Conservation (phyloP, 495 filamentous ascomycete genomes). For the Neurospora tetraspora region DNA sequence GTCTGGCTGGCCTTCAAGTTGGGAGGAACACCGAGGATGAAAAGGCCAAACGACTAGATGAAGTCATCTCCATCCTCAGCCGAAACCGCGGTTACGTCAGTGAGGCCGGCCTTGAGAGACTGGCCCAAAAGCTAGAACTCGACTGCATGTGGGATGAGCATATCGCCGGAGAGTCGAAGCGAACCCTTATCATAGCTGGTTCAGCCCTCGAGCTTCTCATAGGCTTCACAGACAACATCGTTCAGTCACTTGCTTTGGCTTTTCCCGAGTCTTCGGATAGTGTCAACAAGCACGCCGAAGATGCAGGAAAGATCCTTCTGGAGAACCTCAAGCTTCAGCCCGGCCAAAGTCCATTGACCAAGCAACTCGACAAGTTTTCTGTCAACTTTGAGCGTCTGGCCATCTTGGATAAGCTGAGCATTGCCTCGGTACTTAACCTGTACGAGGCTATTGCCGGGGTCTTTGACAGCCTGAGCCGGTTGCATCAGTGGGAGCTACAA, state of each 20-base stretch:
- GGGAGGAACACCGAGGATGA: constrained; percentile 48
- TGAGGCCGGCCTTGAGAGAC: constrained; percentile 68
- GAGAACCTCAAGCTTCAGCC: constrained; percentile 38
- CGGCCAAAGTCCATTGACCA: constrained; percentile 43
- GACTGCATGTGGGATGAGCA: constrained; percentile 62
- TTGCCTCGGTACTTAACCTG: constrained; percentile 63
- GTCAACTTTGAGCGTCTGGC: constrained; percentile 73
- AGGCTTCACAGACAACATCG: constrained; percentile 38
- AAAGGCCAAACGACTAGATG: constrained; percentile 41
- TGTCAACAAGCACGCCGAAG: constrained; percentile 37
- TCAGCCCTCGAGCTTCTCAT: constrained; percentile 48
- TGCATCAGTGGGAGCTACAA: constrained; percentile 60
- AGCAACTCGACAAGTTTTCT: constrained; percentile 59
- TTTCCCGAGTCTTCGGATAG: constrained; percentile 39
- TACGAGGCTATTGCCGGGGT: constrained; percentile 82
- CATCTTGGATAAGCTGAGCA: constrained; percentile 68
- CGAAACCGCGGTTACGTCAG: constrained; percentile 51
- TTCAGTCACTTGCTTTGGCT: constrained; percentile 34
- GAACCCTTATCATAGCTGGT: constrained; percentile 63
- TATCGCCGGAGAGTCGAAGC: constrained; percentile 30
- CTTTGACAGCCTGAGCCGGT: constrained; percentile 49
- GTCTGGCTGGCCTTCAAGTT: constrained; percentile 11
- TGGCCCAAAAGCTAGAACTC: constrained; percentile 59
- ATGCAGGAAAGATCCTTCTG: constrained; percentile 44
- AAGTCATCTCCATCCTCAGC: constrained; percentile 34